These are phyloP conservation scores for Amphichorda felina DNA, from an alignment of 2,329 filamentous ascomycete species.

Conservation along the genomic window DNA sequence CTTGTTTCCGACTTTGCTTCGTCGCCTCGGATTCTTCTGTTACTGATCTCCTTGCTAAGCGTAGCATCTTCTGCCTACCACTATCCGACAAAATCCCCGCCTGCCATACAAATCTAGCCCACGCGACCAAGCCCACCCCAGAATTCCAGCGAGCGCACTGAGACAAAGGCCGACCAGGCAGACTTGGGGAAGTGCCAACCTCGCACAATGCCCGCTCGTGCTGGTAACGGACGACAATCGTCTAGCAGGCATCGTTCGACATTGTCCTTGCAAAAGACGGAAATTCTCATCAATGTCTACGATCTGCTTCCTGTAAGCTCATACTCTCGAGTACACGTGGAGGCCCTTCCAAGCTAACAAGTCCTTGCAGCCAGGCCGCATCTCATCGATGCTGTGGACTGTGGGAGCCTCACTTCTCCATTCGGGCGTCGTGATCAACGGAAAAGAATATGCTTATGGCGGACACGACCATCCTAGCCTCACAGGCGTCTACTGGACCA, in stretches of 20 bases:
- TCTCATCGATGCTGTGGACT: constrained; percentile 69
- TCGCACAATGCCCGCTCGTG: background rate
- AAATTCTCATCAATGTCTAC: constrained; percentile 67
- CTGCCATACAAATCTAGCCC: too few species aligned
- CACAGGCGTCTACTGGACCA: constrained; percentile 78
- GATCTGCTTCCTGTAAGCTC: constrained; percentile 56
- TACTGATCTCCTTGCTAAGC: too few species aligned
- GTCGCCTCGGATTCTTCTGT: too few species aligned
- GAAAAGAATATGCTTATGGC: constrained; percentile 74
- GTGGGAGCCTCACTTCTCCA: constrained; percentile 69
- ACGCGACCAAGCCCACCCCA: background rate
- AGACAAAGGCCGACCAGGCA: background rate
- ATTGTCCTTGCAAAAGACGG: constrained; percentile 57
- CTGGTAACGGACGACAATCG: constrained; percentile 2
- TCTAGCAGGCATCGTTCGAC: constrained; percentile 46
- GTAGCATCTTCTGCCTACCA: too few species aligned
- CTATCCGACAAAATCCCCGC: too few species aligned
- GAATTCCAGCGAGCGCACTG: background rate
- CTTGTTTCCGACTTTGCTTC: too few species aligned
- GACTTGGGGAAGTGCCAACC: background rate
- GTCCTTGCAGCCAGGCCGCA: constrained; percentile 48
- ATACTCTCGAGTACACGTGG: constrained; percentile 1
- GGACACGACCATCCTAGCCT: constrained; percentile 60
- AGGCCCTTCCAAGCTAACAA: background rate
- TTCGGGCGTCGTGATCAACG: constrained; percentile 71